phyloP scores from a whole-genome alignment of 1,284 basidiomycete genomes.

The Marasmius oreades region DNA sequence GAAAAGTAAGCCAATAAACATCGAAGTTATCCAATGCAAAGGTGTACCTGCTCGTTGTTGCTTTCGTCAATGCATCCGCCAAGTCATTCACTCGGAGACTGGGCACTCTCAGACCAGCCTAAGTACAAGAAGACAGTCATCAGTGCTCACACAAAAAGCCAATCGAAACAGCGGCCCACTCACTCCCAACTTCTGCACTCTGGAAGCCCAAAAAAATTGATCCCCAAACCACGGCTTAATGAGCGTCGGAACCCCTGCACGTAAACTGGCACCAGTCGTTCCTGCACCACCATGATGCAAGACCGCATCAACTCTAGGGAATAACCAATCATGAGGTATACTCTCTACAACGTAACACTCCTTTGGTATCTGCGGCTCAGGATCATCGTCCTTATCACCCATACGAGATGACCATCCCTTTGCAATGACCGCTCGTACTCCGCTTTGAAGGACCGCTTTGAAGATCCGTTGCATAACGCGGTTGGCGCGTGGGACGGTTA shows the following conservation, averaged over 20 bases:
- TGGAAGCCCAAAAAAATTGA: slow-evolving; percentile 72
- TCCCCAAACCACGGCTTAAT: slow-evolving; percentile 74
- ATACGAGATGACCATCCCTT: slow-evolving; percentile 75
- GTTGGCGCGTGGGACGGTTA: slow-evolving; percentile 69
- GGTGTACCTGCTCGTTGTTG: slow-evolving; percentile 46
- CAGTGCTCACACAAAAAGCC: slow-evolving; percentile 2
- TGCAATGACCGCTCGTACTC: slow-evolving; percentile 69
- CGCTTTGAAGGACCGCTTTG: slow-evolving; percentile 63
- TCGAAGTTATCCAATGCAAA: slow-evolving; percentile 4
- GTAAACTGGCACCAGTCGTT: slow-evolving; percentile 64
- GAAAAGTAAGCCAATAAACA: background rate
- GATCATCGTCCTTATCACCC: slow-evolving; percentile 33
- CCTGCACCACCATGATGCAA: slow-evolving; percentile 74
- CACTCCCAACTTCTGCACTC: slow-evolving; percentile 60
- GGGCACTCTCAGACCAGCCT: slow-evolving; percentile 48
- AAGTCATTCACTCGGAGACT: slow-evolving; percentile 49
- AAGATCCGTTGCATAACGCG: slow-evolving; percentile 62
- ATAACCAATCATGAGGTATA: slow-evolving; percentile 82
- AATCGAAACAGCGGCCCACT: slow-evolving; percentile 18
- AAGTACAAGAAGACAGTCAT: slow-evolving; percentile 3
- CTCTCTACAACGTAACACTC: slow-evolving; percentile 54
- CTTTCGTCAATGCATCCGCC: slow-evolving; percentile 49
- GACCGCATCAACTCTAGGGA: slow-evolving; percentile 66
- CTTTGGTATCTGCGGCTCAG: slow-evolving; percentile 38
- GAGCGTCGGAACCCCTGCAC: slow-evolving; percentile 73